Base-by-base conservation (phyloP, 345 rosid genomes). In the Bretschneidera sinensis region DNA sequence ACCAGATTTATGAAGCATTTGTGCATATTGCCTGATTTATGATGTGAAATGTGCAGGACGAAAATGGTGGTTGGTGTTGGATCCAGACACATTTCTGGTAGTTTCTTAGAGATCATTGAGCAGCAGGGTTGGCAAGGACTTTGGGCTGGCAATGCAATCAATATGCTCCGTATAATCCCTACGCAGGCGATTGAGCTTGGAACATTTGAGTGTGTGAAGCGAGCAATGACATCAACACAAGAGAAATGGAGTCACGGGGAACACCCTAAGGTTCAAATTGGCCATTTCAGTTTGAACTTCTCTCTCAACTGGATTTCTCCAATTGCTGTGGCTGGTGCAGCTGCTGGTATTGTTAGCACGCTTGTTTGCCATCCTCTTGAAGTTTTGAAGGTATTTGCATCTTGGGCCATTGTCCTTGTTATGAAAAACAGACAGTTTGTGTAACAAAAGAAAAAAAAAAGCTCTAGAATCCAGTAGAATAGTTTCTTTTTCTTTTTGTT, bases 21-120 rank as follows among this genome's bases (percentile, higher is more conserved):
- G 20, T 50, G 15, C 13, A 0, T 34, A 24, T 17, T 57, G 53
- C 25, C 55, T 43, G 54, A 52, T 64, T 45, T 43, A 15, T 60
- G 19, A 48, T 31, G 11, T 65, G 11, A 39, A 39, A 39, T 4
- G 1, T 62, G 58, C 81, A 95, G 99, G 81, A 91, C 99, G 17
- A 88, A 95, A 73, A 91, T 95, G 96, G 82, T 95, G 69, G 99
- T 95, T 57, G 99, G 99, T 65, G 94, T 95, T 51, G 99, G 99
- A 67, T 83, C 97, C 21, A 91, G 65, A 78, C 75, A 72, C 72
- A 95, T 95, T 53, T 74, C 91, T 48, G 97, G 99, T 67, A 95
- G 95, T 74, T 95, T 95, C 71, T 0, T 85, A 18, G 92, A 95
- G 80, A 69, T 95, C 28, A 71, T 95, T 53, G 91, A 95, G 74